phyloP scores from a whole-genome alignment of 441 rosid species.

The Mallotus repandus region DNA sequence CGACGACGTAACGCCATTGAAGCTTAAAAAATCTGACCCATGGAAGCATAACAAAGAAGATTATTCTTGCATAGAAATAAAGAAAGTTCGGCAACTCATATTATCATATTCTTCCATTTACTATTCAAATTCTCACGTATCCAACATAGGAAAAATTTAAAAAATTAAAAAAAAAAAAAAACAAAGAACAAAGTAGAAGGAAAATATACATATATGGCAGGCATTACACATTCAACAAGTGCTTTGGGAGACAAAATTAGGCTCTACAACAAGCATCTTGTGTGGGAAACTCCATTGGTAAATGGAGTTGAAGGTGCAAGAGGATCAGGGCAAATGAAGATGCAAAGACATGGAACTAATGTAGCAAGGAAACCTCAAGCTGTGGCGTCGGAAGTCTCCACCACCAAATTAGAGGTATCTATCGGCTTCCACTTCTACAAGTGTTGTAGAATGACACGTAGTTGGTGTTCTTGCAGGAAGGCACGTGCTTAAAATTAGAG shows the following conservation, averaged over 20 bases:
- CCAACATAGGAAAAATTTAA: too few relatives aligned
- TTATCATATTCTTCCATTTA: neutral
- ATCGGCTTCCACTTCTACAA: neutral
- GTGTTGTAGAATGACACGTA: neutral
- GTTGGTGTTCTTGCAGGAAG: too few relatives aligned
- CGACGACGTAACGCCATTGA: too few relatives aligned
- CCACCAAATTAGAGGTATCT: constrained; percentile 29
- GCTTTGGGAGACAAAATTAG: constrained; percentile 5
- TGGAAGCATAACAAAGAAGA: too few relatives aligned
- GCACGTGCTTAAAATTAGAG: too few relatives aligned
- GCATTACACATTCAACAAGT: constrained; percentile 10
- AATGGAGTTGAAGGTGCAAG: neutral
- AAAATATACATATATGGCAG: too few relatives aligned
- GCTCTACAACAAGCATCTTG: constrained; percentile 14
- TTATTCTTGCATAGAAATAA: too few relatives aligned
- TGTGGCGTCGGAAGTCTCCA: constrained; percentile 23
- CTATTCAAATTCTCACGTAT: too few relatives aligned
- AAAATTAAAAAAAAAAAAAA: neutral
- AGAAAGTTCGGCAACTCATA: too few relatives aligned
- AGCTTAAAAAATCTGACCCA: too few relatives aligned
- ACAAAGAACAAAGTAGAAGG: too few relatives aligned
- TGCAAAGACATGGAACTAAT: neutral
- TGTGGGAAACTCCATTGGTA: too few relatives aligned
- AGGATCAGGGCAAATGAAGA: constrained; percentile 6
- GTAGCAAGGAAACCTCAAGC: constrained; percentile 20